Conservation (phyloP, 768 basidiomycete genomes). For the Macrolepiota albuminosa region DNA sequence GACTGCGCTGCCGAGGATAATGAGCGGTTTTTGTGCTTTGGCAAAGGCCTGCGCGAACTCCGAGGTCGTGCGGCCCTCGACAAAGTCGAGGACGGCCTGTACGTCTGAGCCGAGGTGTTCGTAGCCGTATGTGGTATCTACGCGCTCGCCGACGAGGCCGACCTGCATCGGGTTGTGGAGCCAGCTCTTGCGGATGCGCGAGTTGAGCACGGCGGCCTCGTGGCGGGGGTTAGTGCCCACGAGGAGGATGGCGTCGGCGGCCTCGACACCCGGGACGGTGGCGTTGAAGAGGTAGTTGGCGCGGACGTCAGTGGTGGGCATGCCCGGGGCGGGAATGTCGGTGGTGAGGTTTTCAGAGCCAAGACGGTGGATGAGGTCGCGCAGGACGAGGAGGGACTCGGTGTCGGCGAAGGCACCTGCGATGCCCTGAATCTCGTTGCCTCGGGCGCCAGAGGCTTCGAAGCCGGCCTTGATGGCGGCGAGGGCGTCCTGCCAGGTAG, state of each 20-base stretch:
- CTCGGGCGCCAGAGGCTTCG: conserved; percentile 71
- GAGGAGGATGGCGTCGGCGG: conserved; percentile 88
- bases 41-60: conserved; percentile 44
- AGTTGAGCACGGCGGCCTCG: conserved; percentile 96
- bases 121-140: conserved; percentile 90
- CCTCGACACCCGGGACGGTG: conserved; percentile 85
- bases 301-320: conserved; percentile 83
- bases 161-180: conserved; percentile 76
- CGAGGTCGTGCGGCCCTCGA: conserved; percentile 57
- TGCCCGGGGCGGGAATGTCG: conserved; percentile 56
- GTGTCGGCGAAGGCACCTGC: conserved; percentile 93
- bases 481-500: conserved; percentile 90
- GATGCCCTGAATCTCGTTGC: conserved; percentile 91
- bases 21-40: conserved; percentile 83
- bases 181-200: conserved; percentile 94
- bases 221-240: conserved; percentile 97
- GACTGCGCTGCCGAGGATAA: conserved; percentile 88
- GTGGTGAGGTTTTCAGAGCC: conserved; percentile 91
- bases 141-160: conserved; percentile 86
- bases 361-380: conserved; percentile 88
- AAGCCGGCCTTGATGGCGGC: conserved; percentile 76
- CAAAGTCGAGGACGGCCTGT: conserved; percentile 72
- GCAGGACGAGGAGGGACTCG: conserved; percentile 88
- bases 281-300: conserved; percentile 97
- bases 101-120: conserved; percentile 81